Evolutionary conservation across 2,329 filamentous ascomycete species (phyloP), one percentile per base, ranked within the genome.

Genomic region (Paecilomyces variotii): DNA sequence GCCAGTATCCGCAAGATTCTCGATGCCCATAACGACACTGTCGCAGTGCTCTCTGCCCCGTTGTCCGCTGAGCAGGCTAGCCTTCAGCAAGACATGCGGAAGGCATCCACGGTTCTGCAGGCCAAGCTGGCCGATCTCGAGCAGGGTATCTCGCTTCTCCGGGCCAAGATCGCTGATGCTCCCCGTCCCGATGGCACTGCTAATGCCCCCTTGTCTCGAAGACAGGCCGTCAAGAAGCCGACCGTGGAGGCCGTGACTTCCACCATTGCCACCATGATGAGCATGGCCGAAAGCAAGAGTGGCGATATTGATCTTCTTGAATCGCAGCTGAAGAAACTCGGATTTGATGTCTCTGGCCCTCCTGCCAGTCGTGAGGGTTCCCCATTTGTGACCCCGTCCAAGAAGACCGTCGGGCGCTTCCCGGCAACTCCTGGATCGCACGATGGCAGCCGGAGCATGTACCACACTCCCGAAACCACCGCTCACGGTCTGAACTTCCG

Each of bases 241-340:
- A 97, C 92, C 0, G 90, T 97, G 9, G 94, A 97, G 66, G 90
- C 91, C 0, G 90, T 99, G 24, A 87, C 92, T 65, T 90, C 89
- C 60, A 99, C 94, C 0, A 96, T 99, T 64, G 80, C 81, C 59
- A 96, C 94, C 70, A 92, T 99, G 88, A 97, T 92, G 34, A 84
- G 80, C 60, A 93, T 97, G 87, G 89, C 89, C 0, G 90, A 97
- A 79, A 90, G 91, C 76, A 89, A 90, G 70, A 94, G 89, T 69
- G 90, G 88, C 59, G 93, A 97, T 67, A 86, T 99, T 56, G 91
- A 96, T 71, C 85, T 96, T 5, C 81, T 97, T 32, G 94, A 97
- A 75, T 84, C 87, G 54, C 90, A 96, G 70, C 85, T 99, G 77
- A 86, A 88, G 60, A 90, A 86, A 70, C 75, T 95, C 25, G 82